Conservation (phyloP, 2,329 filamentous ascomycete genomes). For the Fusarium sp. region DNA sequence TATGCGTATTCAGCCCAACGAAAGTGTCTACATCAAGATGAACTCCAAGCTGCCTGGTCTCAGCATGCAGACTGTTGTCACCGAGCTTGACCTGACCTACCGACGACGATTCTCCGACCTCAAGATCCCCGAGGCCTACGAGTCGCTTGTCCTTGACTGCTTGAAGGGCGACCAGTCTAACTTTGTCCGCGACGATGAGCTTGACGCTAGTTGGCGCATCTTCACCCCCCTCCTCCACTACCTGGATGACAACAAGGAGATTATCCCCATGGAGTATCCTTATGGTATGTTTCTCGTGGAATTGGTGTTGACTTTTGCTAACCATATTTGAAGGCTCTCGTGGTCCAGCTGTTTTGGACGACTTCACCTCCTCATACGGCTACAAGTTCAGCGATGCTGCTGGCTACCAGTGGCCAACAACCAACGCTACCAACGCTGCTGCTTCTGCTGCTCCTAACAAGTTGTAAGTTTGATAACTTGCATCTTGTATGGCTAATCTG, state of each 20-base stretch:
- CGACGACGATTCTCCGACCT: slow-evolving; percentile 97
- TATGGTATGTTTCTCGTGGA: slow-evolving; percentile 74
- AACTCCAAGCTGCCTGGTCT: slow-evolving; percentile 98
- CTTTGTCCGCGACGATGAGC: slow-evolving; percentile 96
- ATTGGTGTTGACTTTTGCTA: background rate
- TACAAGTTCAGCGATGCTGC: slow-evolving; percentile 99
- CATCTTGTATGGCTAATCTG: slow-evolving; percentile 25
- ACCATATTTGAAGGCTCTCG: slow-evolving; percentile 78
- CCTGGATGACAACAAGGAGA: slow-evolving; percentile 99
- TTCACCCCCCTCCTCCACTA: slow-evolving; percentile 98
- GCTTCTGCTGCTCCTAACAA: slow-evolving; percentile 77
- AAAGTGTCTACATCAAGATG: slow-evolving; percentile 99
- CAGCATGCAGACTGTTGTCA: slow-evolving; percentile 99
- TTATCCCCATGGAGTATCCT: slow-evolving; percentile 99
- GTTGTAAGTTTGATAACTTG: slow-evolving; percentile 69
- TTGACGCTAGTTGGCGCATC: slow-evolving; percentile 98
- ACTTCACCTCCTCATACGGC: slow-evolving; percentile 97
- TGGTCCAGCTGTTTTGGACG: slow-evolving; percentile 93
- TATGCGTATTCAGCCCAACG: slow-evolving; percentile 98
- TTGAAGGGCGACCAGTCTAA: slow-evolving; percentile 99
- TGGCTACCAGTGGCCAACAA: slow-evolving; percentile 94
- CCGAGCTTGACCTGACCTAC: slow-evolving; percentile 98
- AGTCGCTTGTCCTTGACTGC: slow-evolving; percentile 95
- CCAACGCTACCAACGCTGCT: too few species aligned
- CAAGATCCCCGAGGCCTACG: slow-evolving; percentile 99